phyloP scores from a whole-genome alignment of 1,284 basidiomycete species.

The Marasmius sp. region DNA sequence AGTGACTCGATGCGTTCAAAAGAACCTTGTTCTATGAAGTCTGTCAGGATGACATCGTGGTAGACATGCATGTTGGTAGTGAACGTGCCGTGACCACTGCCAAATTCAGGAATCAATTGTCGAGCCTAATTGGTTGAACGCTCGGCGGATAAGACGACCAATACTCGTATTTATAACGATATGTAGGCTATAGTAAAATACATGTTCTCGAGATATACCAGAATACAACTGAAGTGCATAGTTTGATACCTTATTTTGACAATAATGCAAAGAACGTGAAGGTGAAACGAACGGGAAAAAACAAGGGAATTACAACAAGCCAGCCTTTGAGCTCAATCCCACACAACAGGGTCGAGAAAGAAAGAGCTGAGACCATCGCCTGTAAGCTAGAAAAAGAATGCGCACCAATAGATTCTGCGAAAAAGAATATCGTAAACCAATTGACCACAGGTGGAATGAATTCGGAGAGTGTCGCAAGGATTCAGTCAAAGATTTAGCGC shows the following conservation, averaged over 20 bases:
- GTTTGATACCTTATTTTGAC: not conserved
- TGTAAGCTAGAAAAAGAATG: slow-evolving; percentile 2
- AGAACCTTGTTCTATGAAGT: too few relatives aligned
- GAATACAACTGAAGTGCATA: slow-evolving; percentile 2
- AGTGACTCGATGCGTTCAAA: too few relatives aligned
- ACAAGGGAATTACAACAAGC: not conserved
- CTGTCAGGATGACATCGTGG: too few relatives aligned
- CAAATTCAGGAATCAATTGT: too few relatives aligned
- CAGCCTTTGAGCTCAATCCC: not conserved
- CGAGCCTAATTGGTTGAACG: too few relatives aligned
- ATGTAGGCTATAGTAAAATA: slow-evolving; percentile 3
- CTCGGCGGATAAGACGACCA: too few relatives aligned
- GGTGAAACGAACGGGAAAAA: not conserved
- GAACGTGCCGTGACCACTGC: too few relatives aligned
- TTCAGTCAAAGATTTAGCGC: slow-evolving; percentile 9
- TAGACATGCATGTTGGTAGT: too few relatives aligned
- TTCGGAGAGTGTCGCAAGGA: slow-evolving; percentile 2
- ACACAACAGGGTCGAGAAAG: not conserved
- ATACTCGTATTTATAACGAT: not conserved
- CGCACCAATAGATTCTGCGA: slow-evolving; percentile 12
- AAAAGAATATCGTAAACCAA: slow-evolving; percentile 11
- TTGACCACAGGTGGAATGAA: not conserved
- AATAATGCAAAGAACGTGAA: not conserved
- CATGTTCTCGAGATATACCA: slow-evolving; percentile 2
- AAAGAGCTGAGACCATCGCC: not conserved